Conservation (phyloP, 2,329 filamentous ascomycete species). For the Clonostachys rosea region DNA sequence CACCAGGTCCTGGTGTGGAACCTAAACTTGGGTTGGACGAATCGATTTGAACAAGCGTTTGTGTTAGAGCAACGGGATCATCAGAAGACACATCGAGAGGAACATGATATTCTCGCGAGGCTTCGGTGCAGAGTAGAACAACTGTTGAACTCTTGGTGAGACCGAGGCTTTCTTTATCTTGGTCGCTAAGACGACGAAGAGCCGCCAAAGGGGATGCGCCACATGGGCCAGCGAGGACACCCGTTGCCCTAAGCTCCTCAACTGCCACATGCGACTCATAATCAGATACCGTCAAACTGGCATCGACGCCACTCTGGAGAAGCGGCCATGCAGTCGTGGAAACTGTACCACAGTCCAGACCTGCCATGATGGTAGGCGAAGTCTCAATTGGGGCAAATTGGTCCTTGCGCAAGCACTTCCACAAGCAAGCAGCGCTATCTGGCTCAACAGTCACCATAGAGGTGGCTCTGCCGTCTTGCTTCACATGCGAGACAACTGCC, state of each 20-base stretch:
- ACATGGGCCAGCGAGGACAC: conserved; percentile 55
- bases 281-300: conserved; percentile 56
- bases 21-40: conserved; percentile 41
- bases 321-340: conserved; percentile 62
- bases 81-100: conserved; percentile 34
- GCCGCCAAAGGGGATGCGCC: conserved; percentile 56
- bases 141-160: conserved; percentile 48
- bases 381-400: conserved; percentile 46
- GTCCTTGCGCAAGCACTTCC: conserved; percentile 44
- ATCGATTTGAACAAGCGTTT: conserved; percentile 39
- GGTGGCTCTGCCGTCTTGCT: conserved; percentile 24
- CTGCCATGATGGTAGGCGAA: conserved; percentile 65
- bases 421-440: conserved; percentile 56
- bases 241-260: conserved; percentile 39
- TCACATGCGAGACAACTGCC: conserved; percentile 63
- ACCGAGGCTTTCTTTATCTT: conserved; percentile 23
- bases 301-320: conserved; percentile 53
- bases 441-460: conserved; percentile 66
- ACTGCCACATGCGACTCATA: conserved; percentile 56
- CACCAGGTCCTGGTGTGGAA: conserved; percentile 33
- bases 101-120: conserved; percentile 44
- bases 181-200: conserved; percentile 38
- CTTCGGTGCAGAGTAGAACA: conserved; percentile 60
- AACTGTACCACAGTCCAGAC: conserved; percentile 68
- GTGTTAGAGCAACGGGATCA: conserved; percentile 34